Base-by-base conservation (phyloP, 2,329 filamentous ascomycete species). In the Neofusicoccum sp. region DNA sequence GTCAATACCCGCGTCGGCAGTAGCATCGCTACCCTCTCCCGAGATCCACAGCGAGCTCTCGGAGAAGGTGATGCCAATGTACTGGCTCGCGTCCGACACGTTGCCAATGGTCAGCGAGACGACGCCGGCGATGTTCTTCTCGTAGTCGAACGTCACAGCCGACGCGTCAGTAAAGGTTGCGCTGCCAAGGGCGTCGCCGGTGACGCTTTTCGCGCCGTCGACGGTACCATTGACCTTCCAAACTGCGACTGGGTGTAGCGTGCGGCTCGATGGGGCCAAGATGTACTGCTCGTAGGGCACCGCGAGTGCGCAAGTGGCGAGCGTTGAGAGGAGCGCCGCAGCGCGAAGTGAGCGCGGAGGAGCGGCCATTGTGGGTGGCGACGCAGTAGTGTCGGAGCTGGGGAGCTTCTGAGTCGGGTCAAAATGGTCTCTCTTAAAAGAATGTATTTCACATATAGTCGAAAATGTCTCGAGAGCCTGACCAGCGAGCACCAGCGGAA, bases 1-100 rank as follows among this genome's bases (percentile, higher is more conserved):
- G 52, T 85, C 83, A 9, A 81, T 75, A 0, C 79, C 80, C 4
- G 75, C 73, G 56, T 82, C 78, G 2, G 75, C 75, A 0, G 79
- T 83, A 1, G 79, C 79, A 69, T 84, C 83, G 64, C 78, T 77
- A 6, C 71, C 76, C 33, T 77, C 67, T 3, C 75, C 76, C 41
- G 77, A 82, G 49, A 85, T 80, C 81, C 81, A 86, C 1, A 83
- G 66, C 0, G 75, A 78, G 63, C 72, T 76, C 59, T 80, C 78
- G 1, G 75, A 74, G 62, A 77, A 81, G 1, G 77, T 76, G 33
- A 81, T 69, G 54, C 78, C 78, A 47, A 81, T 78, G 66, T 73
- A 77, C 54, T 79, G 76, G 37, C 73, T 67, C 0, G 22, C 33
- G 49, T 56, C 49, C 12, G 60, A 62, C 3, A 56, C 16, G 7